These are phyloP conservation scores for sunflower (Helianthus annuus) DNA, from an alignment of 129 eudicot genomes.

Conservation along the genomic window HanXRQr2.0-SUNRISE NC_035442.2:170218377-170218876, in stretches of 20 bases:
- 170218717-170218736: slow-evolving; percentile 88
- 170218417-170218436: slow-evolving; percentile 56
- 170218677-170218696: too few relatives aligned
- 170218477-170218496: slow-evolving; percentile 77
- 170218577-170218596: not conserved
- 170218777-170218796: slow-evolving; percentile 72
- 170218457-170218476: slow-evolving; percentile 73
- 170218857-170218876: slow-evolving; percentile 78
- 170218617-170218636: not conserved
- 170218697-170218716: slow-evolving; percentile 44
- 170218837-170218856: slow-evolving; percentile 33
- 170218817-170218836: not conserved
- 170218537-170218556: slow-evolving; percentile 5
- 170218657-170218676: not conserved
- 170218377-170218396: slow-evolving; percentile 98
- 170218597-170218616: not conserved
- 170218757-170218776: slow-evolving; percentile 73
- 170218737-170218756: slow-evolving; percentile 78
- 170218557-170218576: too few relatives aligned
- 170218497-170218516: not conserved
- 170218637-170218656: not conserved
- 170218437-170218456: slow-evolving; percentile 71
- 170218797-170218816: slow-evolving; percentile 15
- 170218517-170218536: not conserved
- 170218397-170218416: slow-evolving; percentile 58